Percentiles rank a stretch among this genome's conserved stretches.
Evolutionary conservation across 176 grass and related monocot genomes (phyloP).

Genomic region (Musa itinerans): DNA sequence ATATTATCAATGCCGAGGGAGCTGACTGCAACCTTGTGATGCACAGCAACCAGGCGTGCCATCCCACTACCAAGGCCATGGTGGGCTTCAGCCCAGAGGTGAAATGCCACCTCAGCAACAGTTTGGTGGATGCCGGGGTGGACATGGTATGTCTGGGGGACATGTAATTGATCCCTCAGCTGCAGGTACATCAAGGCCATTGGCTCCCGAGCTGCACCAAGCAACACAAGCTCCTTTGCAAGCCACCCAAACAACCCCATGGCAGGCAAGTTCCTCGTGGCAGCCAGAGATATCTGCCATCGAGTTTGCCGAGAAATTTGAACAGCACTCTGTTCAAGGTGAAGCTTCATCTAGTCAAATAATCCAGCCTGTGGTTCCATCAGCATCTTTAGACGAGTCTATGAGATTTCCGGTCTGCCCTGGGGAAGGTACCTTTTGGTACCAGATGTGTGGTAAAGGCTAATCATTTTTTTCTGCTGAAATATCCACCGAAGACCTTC

Average conservation of each 20-base stretch:
- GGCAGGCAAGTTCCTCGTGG: not conserved
- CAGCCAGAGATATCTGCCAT: not conserved
- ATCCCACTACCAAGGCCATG: not conserved
- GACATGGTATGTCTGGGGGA: not conserved
- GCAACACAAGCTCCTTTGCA: conserved; percentile 6
- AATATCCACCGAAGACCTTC: conserved; percentile 36
- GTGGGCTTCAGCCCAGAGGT: not conserved
- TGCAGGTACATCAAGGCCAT: not conserved
- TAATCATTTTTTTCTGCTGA: conserved; percentile 55
- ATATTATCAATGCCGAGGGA: not conserved
- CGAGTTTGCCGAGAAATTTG: not conserved
- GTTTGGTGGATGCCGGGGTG: not conserved
- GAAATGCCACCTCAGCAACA: not conserved
- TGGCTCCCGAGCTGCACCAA: conserved; percentile 13
- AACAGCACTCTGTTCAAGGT: not conserved
- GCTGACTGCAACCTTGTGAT: conserved; percentile 18
- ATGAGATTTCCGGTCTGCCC: conserved; percentile 28
- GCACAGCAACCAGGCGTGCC: not conserved
- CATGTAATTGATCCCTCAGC: not conserved
- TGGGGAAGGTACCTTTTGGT: conserved; percentile 5
- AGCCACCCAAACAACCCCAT: not conserved
- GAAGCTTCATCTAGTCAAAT: not conserved
- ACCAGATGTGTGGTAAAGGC: conserved; percentile 20
- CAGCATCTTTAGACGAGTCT: not conserved
- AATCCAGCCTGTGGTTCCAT: not conserved